Percentiles rank a stretch among this genome's conserved stretches.
These are phyloP conservation scores for Orychophragmus violaceus DNA, from an alignment of 345 rosid genomes.

Conservation along the genomic window DNA sequence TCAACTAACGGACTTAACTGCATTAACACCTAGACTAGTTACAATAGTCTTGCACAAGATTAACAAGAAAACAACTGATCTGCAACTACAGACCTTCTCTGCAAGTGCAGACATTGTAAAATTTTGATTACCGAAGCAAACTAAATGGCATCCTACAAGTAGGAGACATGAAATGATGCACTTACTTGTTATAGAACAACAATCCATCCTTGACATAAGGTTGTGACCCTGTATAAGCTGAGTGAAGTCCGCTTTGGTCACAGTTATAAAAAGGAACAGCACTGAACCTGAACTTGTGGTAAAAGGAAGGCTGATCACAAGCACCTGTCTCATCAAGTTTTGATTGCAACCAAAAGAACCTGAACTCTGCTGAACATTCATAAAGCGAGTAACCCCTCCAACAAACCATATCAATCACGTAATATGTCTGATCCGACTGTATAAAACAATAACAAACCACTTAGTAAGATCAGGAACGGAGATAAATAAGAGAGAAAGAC, in stretches of 20 bases:
- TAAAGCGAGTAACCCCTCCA: constrained; percentile 89
- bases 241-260: constrained; percentile 60
- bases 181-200: constrained; percentile 89
- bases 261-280: constrained; percentile 56
- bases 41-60: not conserved
- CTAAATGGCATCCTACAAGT: constrained; percentile 8
- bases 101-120: not conserved
- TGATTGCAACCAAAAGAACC: constrained; percentile 87
- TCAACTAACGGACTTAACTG: no score
- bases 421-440: constrained; percentile 84
- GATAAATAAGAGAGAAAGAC: not conserved
- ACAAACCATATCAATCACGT: constrained; percentile 88
- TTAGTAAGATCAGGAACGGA: not conserved
- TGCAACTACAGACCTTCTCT: constrained; percentile 19
- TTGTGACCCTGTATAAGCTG: constrained; percentile 53
- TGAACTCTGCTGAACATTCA: constrained; percentile 86
- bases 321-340: constrained; percentile 90
- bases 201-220: constrained; percentile 86
- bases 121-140: not conserved
- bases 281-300: constrained; percentile 66
- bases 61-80: constrained; percentile 1
- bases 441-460: constrained; percentile 10
- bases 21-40: not conserved
- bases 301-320: constrained; percentile 61
- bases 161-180: not conserved